Conservation (phyloP, 108 stramenopile species). For the Pseudonitzschia multistriata region DNA sequence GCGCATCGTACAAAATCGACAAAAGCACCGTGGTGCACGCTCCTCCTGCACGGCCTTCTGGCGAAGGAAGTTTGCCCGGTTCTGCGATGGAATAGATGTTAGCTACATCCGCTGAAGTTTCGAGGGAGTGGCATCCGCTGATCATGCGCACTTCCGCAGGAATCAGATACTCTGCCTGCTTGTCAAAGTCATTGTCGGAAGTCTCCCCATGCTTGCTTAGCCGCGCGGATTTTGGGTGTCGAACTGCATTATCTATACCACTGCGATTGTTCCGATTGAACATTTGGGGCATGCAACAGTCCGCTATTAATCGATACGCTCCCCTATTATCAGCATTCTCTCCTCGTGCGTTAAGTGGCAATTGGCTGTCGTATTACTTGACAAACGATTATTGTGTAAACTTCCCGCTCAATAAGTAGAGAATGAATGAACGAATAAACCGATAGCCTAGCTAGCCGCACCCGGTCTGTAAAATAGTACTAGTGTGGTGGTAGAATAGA, state of each 20-base stretch:
- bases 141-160: constrained; percentile 86
- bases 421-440: too few relatives aligned
- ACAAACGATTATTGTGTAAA: too few relatives aligned
- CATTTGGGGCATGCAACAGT: neutral
- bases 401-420: too few relatives aligned
- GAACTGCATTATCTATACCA: too few relatives aligned
- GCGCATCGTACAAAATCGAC: constrained; percentile 57
- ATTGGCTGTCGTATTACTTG: too few relatives aligned
- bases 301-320: neutral
- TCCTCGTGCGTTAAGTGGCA: too few relatives aligned
- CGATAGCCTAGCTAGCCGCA: too few relatives aligned
- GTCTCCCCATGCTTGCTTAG: too few relatives aligned
- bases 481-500: too few relatives aligned
- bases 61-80: constrained; percentile 63
- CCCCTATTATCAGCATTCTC: neutral
- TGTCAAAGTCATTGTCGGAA: neutral
- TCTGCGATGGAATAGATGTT: constrained; percentile 66
- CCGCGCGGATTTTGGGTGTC: too few relatives aligned
- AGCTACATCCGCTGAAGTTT: constrained; percentile 88
- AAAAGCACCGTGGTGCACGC: constrained; percentile 88
- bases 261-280: neutral
- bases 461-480: too few relatives aligned
- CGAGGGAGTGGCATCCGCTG: constrained; percentile 76
- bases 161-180: constrained; percentile 27
- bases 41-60: constrained; percentile 74